Percentiles rank a stretch among this genome's conserved stretches.
Evolutionary conservation across 2,329 filamentous ascomycete species (phyloP).

Genomic region (Esteya vermicola): DNA sequence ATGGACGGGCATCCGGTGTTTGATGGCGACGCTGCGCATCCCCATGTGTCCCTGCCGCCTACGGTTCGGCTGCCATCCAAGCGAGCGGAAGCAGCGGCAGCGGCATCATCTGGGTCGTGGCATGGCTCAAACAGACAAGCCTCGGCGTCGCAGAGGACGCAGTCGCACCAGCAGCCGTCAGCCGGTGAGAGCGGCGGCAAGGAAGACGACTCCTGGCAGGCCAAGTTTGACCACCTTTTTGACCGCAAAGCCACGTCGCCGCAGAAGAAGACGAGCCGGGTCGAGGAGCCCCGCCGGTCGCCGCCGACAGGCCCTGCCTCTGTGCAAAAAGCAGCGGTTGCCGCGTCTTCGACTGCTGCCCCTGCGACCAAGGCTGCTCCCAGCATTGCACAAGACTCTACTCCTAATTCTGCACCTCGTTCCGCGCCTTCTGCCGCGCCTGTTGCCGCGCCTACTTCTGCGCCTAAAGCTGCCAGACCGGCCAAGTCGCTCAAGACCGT

Average conservation of each 20-base stretch:
- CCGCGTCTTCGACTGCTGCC: background rate
- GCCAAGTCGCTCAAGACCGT: conserved; percentile 6
- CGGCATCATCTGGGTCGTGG: background rate
- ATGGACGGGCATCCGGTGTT: conserved; percentile 59
- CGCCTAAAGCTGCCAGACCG: background rate
- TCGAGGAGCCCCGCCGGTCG: background rate
- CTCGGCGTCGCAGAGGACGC: background rate
- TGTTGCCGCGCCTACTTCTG: too few species aligned
- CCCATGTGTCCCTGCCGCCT: conserved; percentile 58
- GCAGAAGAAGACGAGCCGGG: conserved; percentile 35
- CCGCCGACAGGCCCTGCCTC: background rate
- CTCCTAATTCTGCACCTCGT: too few species aligned
- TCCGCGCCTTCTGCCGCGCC: too few species aligned
- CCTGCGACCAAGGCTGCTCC: background rate
- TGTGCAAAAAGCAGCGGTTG: background rate
- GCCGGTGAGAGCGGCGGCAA: too few species aligned
- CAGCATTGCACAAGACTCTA: too few species aligned
- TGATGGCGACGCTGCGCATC: conserved; percentile 48
- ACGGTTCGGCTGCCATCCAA: conserved; percentile 67
- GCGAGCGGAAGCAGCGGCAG: conserved; percentile 16
- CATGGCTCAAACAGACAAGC: background rate
- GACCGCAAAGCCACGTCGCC: conserved; percentile 46
- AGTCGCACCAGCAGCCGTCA: conserved; percentile 2
- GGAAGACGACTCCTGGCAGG: conserved; percentile 42
- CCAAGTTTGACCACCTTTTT: conserved; percentile 68